These are phyloP conservation scores for Apiotrichum laibachii DNA, from an alignment of 1,284 basidiomycete genomes.

Conservation along the genomic window DNA sequence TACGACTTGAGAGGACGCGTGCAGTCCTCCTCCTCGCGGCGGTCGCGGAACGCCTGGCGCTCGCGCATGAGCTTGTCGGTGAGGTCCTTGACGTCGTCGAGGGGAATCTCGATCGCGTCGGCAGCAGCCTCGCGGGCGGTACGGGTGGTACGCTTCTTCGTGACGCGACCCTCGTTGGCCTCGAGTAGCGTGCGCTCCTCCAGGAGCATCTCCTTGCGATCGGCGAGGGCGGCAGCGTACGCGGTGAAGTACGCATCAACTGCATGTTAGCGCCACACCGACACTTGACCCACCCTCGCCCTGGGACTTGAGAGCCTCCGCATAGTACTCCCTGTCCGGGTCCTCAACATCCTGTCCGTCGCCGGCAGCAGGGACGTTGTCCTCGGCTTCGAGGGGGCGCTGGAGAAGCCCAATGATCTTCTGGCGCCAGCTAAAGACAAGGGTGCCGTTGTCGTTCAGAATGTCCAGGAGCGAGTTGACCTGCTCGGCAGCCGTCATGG, in stretches of 20 bases:
- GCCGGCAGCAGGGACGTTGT: conserved; percentile 17
- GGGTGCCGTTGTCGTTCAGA: conserved; percentile 45
- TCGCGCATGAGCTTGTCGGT: conserved; percentile 32
- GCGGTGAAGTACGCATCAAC: conserved; percentile 47
- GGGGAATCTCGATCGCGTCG: conserved; percentile 15
- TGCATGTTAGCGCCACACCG: conserved; percentile 13
- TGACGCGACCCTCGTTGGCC: conserved; percentile 29
- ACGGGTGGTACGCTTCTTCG: conserved; percentile 37
- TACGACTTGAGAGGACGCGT: conserved; percentile 42
- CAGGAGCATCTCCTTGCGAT: conserved; percentile 45
- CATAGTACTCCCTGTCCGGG: conserved; percentile 48
- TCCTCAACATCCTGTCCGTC: conserved; percentile 33
- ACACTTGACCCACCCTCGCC: conserved; percentile 31
- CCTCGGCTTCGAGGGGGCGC: conserved; percentile 36
- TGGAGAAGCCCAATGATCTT: conserved; percentile 40
- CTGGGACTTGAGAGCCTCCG: conserved; percentile 44
- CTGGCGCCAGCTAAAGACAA: conserved; percentile 42
- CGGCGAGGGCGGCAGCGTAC: conserved; percentile 44
- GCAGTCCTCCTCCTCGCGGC: conserved; percentile 33
- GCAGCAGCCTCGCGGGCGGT: conserved; percentile 30
- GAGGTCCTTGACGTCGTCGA: conserved; percentile 32
- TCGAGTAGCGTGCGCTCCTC: conserved; percentile 42
- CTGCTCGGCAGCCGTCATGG: conserved; percentile 24
- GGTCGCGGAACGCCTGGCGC: conserved; percentile 40
- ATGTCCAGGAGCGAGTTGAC: conserved; percentile 38